These are phyloP conservation scores for Nothophytophthora sp. DNA, from an alignment of 352 stramenopile species.

Conservation along the genomic window DNA sequence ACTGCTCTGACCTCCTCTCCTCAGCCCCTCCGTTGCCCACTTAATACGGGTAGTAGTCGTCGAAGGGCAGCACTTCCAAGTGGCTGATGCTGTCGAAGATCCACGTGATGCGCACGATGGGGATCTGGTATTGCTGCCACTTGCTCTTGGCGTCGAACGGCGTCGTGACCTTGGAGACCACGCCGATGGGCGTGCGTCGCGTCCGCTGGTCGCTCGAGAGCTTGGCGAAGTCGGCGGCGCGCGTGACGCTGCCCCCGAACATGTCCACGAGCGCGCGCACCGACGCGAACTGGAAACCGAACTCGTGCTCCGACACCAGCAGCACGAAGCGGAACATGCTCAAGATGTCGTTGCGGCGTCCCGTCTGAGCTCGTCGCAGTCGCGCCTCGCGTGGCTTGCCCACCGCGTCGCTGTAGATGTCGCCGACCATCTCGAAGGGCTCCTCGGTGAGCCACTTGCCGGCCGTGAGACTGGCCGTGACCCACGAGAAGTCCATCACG, in stretches of 20 bases:
- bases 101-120: slow-evolving; percentile 87
- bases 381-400: slow-evolving; percentile 72
- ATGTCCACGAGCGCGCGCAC: slow-evolving; percentile 61
- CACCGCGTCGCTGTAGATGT: slow-evolving; percentile 76
- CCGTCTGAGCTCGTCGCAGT: slow-evolving; percentile 44
- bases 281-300: slow-evolving; percentile 74
- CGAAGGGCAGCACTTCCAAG: slow-evolving; percentile 78
- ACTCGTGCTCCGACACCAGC: slow-evolving; percentile 64
- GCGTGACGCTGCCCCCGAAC: slow-evolving; percentile 63
- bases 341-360: slow-evolving; percentile 77
- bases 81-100: slow-evolving; percentile 89
- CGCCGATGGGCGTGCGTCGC: slow-evolving; percentile 51
- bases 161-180: slow-evolving; percentile 75
- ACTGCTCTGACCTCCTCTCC: no score
- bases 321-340: slow-evolving; percentile 73
- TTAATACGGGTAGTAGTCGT: slow-evolving; percentile 89
- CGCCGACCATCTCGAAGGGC: slow-evolving; percentile 73
- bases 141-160: slow-evolving; percentile 52
- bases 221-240: slow-evolving; percentile 25
- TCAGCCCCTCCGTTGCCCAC: background rate
- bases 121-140: slow-evolving; percentile 72
- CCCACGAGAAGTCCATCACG: slow-evolving; percentile 80
- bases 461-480: slow-evolving; percentile 61
- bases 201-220: slow-evolving; percentile 20
- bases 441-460: slow-evolving; percentile 71